Evolutionary conservation across 2,329 filamentous ascomycete species (phyloP).

Genomic region (Stemphylium beticola): DNA sequence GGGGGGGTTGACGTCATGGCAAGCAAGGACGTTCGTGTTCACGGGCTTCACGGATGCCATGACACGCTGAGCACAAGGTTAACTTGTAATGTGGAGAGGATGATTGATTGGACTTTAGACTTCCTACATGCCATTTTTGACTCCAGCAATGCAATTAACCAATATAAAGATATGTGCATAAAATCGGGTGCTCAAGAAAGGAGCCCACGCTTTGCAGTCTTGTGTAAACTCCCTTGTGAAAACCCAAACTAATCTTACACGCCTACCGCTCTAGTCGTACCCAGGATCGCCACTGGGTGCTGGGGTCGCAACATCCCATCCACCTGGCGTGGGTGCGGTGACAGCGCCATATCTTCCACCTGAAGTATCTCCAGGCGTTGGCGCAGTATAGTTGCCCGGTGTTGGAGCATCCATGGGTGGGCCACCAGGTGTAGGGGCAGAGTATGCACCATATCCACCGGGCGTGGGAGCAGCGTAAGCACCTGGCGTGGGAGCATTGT

Average conservation of each 20-base stretch:
- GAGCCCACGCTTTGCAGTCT: neutral
- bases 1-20: neutral
- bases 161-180: neutral
- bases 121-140: constrained; percentile 16
- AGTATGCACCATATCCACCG: constrained; percentile 43
- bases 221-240: neutral
- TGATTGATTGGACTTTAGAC: neutral
- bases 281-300: constrained; percentile 36
- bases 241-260: constrained; percentile 7
- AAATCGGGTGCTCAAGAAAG: neutral
- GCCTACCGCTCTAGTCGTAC: constrained; percentile 23
- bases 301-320: constrained; percentile 59
- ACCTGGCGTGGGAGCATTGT: constrained; percentile 46
- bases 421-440: constrained; percentile 46
- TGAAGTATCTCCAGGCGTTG: constrained; percentile 44
- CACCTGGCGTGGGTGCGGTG: constrained; percentile 66
- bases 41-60: neutral
- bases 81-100: neutral
- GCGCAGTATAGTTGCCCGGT: constrained; percentile 49
- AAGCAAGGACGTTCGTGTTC: too few species aligned
- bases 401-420: constrained; percentile 49
- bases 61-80: neutral
- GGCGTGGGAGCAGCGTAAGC: constrained; percentile 47
- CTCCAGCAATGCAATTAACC: constrained; percentile 24
- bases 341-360: constrained; percentile 42